A percentile compares a stretch with the other conserved stretches of the same genome.
Conservation (phyloP, 2,329 filamentous ascomycete species). For the Diaporthe australafricana region DNA sequence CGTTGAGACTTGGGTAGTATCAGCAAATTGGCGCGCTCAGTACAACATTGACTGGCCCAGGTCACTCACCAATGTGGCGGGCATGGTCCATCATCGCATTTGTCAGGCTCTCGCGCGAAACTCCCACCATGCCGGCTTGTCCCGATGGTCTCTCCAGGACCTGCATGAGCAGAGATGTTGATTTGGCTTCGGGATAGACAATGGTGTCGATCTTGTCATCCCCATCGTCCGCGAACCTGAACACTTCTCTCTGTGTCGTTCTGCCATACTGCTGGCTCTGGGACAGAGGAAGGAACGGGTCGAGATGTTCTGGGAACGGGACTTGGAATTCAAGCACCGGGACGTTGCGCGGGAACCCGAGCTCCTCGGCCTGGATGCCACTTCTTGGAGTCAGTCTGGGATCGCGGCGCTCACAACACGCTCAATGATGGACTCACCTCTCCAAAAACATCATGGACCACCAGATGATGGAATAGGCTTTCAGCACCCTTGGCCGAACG, state of each 20-base stretch:
- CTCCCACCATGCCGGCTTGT: background rate
- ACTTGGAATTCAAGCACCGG: constrained; percentile 38
- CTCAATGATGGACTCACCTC: constrained; percentile 39
- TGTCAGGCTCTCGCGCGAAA: constrained; percentile 11
- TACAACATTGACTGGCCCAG: constrained; percentile 1
- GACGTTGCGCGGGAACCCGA: constrained; percentile 42
- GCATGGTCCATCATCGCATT: constrained; percentile 21
- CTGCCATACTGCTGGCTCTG: constrained; percentile 34
- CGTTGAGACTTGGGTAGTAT: constrained; percentile 28
- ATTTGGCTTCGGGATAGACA: constrained; percentile 44
- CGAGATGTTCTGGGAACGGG: constrained; percentile 43
- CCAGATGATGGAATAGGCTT: constrained; percentile 46
- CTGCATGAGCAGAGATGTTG: constrained; percentile 43
- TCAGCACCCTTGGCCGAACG: constrained; percentile 40
- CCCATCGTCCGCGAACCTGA: constrained; percentile 40
- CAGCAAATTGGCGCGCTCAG: constrained; percentile 17
- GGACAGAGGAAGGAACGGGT: constrained; percentile 39
- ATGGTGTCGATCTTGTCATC: constrained; percentile 43
- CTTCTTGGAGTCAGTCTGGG: constrained; percentile 33
- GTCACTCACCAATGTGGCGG: constrained; percentile 20
- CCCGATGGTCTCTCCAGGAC: constrained; percentile 40
- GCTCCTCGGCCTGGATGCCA: constrained; percentile 43
- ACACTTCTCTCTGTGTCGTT: constrained; percentile 13
- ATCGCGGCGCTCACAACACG: background rate
- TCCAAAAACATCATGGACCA: constrained; percentile 47